Evolutionary conservation across 805 yeast genomes (phyloP).

Genomic region (Saccharomycopsis babjevae): DNA sequence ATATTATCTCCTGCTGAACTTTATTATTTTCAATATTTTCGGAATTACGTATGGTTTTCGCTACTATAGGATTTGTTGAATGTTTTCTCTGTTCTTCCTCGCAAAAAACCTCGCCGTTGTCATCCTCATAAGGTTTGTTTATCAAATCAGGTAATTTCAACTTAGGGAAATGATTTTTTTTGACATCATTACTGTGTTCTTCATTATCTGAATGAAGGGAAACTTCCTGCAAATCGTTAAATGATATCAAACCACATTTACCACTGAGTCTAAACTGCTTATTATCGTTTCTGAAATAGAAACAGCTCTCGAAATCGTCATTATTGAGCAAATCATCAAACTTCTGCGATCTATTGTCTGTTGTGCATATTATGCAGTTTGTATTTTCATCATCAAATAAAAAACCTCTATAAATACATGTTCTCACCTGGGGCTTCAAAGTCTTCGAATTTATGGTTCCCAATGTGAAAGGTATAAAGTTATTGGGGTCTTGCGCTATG

Average conservation of each 20-base stretch:
- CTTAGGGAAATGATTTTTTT: conserved; percentile 6
- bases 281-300: conserved; percentile 50
- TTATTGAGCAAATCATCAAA: conserved; percentile 40
- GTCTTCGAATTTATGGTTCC: conserved; percentile 46
- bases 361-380: conserved; percentile 57
- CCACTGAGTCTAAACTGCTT: conserved; percentile 73
- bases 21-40: neutral
- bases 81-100: conserved; percentile 7
- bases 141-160: conserved; percentile 23
- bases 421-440: conserved; percentile 49
- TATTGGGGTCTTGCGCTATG: conserved; percentile 36
- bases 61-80: neutral
- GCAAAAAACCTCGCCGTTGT: conserved; percentile 10
- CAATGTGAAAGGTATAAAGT: conserved; percentile 54
- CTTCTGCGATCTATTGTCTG: conserved; percentile 64
- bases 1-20: neutral
- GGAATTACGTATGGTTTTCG: neutral
- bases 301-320: conserved; percentile 63
- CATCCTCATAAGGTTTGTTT: conserved; percentile 21
- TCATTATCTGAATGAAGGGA: neutral
- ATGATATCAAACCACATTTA: conserved; percentile 37
- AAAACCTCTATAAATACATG: conserved; percentile 66
- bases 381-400: conserved; percentile 58
- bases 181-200: neutral
- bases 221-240: conserved; percentile 4